Percentiles rank a stretch among this genome's conserved stretches.
These are phyloP conservation scores for Rhododendron kiyosumense DNA, from an alignment of 148 eudicot genomes.

Conservation along the genomic window DNA sequence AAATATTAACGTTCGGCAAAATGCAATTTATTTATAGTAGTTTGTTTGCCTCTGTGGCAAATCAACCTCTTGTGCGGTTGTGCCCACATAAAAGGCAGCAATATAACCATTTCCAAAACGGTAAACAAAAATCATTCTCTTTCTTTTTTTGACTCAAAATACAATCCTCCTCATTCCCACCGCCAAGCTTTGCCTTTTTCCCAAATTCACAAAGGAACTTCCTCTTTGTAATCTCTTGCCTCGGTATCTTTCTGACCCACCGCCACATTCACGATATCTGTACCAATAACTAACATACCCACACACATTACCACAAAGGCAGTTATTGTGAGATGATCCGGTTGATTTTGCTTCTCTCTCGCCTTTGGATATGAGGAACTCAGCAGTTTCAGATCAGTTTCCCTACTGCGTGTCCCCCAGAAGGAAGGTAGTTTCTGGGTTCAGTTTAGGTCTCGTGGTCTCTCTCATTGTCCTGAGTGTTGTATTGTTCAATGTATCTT, in stretches of 20 bases:
- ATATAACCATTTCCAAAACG: not conserved
- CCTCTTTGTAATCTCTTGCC: not conserved
- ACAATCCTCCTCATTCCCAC: not conserved
- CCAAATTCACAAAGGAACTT: not conserved
- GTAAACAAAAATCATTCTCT: not conserved
- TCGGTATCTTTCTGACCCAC: not conserved
- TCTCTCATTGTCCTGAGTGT: constrained; percentile 38
- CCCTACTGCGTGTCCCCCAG: constrained; percentile 19
- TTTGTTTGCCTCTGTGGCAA: too few relatives aligned
- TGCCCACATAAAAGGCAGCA: too few relatives aligned
- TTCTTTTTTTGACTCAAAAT: too few relatives aligned
- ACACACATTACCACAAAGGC: not conserved
- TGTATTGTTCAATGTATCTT: constrained; percentile 26
- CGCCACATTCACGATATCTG: not conserved
- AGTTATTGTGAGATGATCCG: not conserved
- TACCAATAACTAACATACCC: not conserved
- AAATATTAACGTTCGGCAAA: too few relatives aligned
- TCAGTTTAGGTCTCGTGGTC: constrained; percentile 34
- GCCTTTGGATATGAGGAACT: constrained; percentile 24
- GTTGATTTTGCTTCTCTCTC: not conserved
- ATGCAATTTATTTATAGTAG: too few relatives aligned
- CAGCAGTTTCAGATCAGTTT: constrained; percentile 28
- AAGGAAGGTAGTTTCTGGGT: constrained; percentile 51
- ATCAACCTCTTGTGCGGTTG: too few relatives aligned
- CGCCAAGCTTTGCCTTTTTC: too few relatives aligned